Conservation (phyloP, 495 filamentous ascomycete species). For the Bombardia bombarda region DNA sequence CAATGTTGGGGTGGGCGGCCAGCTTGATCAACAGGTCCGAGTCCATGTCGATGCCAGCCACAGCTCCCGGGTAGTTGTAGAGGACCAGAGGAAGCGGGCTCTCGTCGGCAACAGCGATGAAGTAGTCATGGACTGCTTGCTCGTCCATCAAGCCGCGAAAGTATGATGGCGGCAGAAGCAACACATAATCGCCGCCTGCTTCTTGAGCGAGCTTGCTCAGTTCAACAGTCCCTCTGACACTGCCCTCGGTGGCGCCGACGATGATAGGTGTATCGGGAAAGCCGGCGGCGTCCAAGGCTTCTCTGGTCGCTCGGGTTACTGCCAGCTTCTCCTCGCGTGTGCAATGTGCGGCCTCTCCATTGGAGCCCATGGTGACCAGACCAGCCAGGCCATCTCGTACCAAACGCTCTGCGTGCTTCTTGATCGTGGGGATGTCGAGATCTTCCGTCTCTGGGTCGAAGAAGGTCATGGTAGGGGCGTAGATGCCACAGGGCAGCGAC, state of each 20-base stretch:
- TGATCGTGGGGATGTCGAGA: conserved; percentile 71
- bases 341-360: conserved; percentile 82
- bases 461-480: conserved; percentile 86
- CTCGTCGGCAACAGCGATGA: conserved; percentile 63
- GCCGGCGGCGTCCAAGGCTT: conserved; percentile 73
- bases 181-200: conserved; percentile 69
- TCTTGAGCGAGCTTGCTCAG: conserved; percentile 59
- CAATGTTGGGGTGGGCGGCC: conserved; percentile 73
- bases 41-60: conserved; percentile 89
- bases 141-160: conserved; percentile 76
- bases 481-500: conserved; percentile 75
- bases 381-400: conserved; percentile 74
- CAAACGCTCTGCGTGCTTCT: conserved; percentile 72
- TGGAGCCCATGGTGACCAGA: conserved; percentile 83
- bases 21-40: conserved; percentile 77
- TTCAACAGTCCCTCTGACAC: conserved; percentile 67
- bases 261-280: conserved; percentile 72
- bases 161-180: conserved; percentile 76
- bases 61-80: conserved; percentile 88
- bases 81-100: conserved; percentile 73
- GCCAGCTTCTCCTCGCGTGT: conserved; percentile 63
- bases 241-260: conserved; percentile 70
- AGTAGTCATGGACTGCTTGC: conserved; percentile 68
- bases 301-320: conserved; percentile 73
- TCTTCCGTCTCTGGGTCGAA: conserved; percentile 77